phyloP scores from a whole-genome alignment of 176 grass and related monocot genomes.

The Rhynchospora pubera region DNA sequence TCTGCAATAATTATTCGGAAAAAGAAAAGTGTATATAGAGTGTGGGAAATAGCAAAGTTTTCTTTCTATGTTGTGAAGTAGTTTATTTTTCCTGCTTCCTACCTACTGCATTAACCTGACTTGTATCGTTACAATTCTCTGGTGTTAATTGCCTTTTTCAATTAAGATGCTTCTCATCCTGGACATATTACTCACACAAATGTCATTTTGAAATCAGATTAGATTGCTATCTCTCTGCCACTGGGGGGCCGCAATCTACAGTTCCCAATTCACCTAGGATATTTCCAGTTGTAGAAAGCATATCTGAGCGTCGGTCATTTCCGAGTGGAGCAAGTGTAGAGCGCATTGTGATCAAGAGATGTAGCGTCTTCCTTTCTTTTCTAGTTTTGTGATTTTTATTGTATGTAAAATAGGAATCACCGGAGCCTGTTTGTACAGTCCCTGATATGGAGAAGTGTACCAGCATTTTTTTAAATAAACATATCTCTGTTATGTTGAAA shows the following conservation, averaged over 20 bases:
- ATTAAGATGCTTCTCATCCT: not conserved
- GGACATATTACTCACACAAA: not conserved
- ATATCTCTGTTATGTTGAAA: not conserved
- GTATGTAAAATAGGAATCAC: conserved; percentile 11
- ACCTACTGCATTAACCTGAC: not conserved
- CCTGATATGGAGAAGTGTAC: not conserved
- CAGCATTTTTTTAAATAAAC: not conserved
- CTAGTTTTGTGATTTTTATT: not conserved
- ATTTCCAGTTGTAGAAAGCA: not conserved
- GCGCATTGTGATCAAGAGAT: not conserved
- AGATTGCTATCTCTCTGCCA: not conserved
- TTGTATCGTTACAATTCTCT: not conserved
- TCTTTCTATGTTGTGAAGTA: not conserved
- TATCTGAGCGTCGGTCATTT: not conserved
- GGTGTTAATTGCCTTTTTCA: not conserved
- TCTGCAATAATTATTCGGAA: not conserved
- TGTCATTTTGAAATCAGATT: not conserved
- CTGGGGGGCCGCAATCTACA: not conserved
- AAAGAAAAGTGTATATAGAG: not conserved
- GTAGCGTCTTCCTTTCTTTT: not conserved
- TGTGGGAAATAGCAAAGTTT: not conserved
- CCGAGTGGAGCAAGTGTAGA: too few relatives aligned
- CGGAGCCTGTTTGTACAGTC: conserved; percentile 15
- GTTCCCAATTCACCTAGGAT: not conserved
- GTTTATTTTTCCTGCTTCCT: not conserved